Conservation (phyloP, 129 eudicot species). For the Scalesia atractyloides region DNA sequence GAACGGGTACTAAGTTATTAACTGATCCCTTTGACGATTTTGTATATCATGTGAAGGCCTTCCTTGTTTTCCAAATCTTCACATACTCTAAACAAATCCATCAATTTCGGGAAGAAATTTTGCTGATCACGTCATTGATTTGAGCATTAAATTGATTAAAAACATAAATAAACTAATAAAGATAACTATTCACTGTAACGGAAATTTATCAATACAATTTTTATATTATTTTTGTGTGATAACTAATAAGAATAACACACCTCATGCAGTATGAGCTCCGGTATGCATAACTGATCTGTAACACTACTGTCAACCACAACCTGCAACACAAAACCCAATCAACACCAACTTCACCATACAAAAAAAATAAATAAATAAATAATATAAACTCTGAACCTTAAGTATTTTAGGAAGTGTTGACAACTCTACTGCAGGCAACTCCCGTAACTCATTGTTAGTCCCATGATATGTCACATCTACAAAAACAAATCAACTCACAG, state of each 20-base stretch:
- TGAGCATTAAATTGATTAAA: too few relatives aligned
- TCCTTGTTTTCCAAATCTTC: constrained; percentile 84
- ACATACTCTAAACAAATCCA: constrained; percentile 72
- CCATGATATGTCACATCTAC: constrained; percentile 69
- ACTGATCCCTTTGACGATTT: constrained; percentile 85
- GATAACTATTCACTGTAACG: neutral
- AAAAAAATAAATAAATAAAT: neutral
- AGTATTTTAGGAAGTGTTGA: constrained; percentile 80
- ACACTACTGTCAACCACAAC: constrained; percentile 79
- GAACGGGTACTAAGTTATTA: constrained; percentile 38
- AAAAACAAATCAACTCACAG: constrained; percentile 17
- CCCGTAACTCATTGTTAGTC: constrained; percentile 72
- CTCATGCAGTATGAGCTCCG: constrained; percentile 81
- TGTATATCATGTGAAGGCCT: constrained; percentile 77
- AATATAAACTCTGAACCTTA: constrained; percentile 49
- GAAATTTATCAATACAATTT: constrained; percentile 6
- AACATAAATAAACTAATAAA: neutral
- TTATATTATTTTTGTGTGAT: constrained; percentile 12
- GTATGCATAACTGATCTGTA: constrained; percentile 73
- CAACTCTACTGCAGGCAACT: constrained; percentile 93
- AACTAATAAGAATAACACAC: constrained; percentile 46
- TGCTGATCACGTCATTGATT: constrained; percentile 49
- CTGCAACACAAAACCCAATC: constrained; percentile 48
- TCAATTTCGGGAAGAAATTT: constrained; percentile 78
- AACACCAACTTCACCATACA: constrained; percentile 7